These are phyloP conservation scores for Sporothrix euskadiensis DNA, from an alignment of 2,329 filamentous ascomycete genomes.

Conservation along the genomic window DNA sequence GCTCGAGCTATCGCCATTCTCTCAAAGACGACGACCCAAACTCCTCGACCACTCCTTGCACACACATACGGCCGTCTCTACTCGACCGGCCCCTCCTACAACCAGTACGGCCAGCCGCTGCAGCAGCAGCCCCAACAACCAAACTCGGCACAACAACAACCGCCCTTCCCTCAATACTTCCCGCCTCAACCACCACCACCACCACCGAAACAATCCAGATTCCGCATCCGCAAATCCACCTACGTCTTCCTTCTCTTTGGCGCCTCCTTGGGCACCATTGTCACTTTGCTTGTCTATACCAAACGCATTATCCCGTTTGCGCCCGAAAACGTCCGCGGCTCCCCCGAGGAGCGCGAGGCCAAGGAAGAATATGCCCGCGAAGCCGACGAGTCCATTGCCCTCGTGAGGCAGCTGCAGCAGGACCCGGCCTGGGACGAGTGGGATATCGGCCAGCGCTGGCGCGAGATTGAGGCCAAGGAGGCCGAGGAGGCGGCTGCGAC, in stretches of 20 bases:
- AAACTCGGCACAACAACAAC: not conserved
- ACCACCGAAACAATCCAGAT: not conserved
- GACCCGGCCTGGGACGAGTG: conserved; percentile 32
- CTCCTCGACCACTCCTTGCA: not conserved
- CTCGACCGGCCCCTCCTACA: not conserved
- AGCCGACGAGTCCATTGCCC: conserved; percentile 13
- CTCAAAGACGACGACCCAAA: not conserved
- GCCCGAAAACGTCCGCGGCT: conserved; percentile 19
- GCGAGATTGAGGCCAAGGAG: not conserved
- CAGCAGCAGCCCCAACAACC: not conserved
- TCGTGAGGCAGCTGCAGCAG: conserved; percentile 29
- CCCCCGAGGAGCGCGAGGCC: conserved; percentile 13
- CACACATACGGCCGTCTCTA: not conserved
- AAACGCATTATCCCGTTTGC: not conserved
- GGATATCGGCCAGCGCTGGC: conserved; percentile 26
- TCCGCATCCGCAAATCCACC: not conserved
- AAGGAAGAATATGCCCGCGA: not conserved
- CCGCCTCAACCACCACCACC: not conserved
- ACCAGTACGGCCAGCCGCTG: not conserved
- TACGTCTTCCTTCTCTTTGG: not conserved
- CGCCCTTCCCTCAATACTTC: conserved; percentile 6
- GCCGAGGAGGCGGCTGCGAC: not conserved
- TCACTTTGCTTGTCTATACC: not conserved
- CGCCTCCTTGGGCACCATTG: not conserved
- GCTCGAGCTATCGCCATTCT: not conserved